Evolutionary conservation across 2,329 filamentous ascomycete species (phyloP), one percentile per base, ranked within the genome.

Genomic region (Atkinsonella texensis): DNA sequence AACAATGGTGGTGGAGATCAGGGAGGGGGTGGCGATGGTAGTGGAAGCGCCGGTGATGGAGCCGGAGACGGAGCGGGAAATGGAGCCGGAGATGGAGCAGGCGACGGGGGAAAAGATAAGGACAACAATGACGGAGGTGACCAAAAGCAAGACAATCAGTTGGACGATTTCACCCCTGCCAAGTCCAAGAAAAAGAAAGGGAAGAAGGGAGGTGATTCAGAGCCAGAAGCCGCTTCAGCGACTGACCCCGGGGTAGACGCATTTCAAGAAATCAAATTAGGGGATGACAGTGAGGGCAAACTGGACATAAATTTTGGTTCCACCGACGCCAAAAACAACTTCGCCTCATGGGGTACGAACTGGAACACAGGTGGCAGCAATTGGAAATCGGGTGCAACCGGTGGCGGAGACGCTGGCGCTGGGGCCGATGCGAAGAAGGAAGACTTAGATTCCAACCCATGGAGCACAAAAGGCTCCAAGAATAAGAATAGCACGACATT

Each of bases 221-320:
- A 65, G 28, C 56, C 62, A 11, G 63, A 59, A 17, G 55, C 59
- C 15, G 61, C 64, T 18, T 58, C 65, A 2, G 59, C 57, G 15
- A 59, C 62, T 20, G 73, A 72, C 46, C 68, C 74, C 43, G 75
- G 77, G 52, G 68, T 74, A n/a, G 65, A 67, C 48, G 57, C 64
- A 6, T 87, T 87, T 57, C 75, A 85, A 44, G 83, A 87, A 31
- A 80, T 89, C 57, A 85, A 80, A 59, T 66, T 88, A 28, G 63
- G 64, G n/a, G 76, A 82, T 56, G 81, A 84, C 52, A 62, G 68
- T 28, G 73, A 70, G n/a, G 77, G 80, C 1, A 77, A 79, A 51
- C 62, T 81, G 6, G 77, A 82, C 55, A 61, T 81, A 13, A 75
- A 71, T 54, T 74, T 81, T 58, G 75, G 74, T 48, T 63, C 69